Evolutionary conservation across 2,329 filamentous ascomycete species (phyloP), one percentile per base, ranked within the genome.

Genomic region (Scytalidium sp.): DNA sequence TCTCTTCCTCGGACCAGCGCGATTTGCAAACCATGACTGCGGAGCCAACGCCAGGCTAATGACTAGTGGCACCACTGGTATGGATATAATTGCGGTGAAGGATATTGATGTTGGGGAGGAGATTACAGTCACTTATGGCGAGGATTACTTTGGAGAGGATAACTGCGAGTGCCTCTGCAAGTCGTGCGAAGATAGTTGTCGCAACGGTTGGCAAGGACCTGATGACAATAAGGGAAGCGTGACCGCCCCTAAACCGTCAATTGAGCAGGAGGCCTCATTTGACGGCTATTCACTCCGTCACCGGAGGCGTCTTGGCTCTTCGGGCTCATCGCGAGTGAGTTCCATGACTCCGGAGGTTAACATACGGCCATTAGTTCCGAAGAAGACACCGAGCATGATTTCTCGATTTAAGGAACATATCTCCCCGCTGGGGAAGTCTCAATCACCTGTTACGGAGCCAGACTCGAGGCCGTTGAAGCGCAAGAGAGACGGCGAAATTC

Each of bases 21-120:
- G 94, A 45, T 97, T 99, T 67, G 91, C 94, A 21, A 99, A 99
- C 65, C 94, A 99, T 70, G 94, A 99, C 68, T 99, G 94, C 71
- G 81, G 88, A 58, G 90, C 94, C 25, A 99, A 97, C 72, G 92
- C 92, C 8, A 83, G 85, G 63, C 79, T 99, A 41, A 86, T 89
- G 59, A 97, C 90, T 29, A 87, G 84, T 29, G 90, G 91, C 42
- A 83, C 86, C 50, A 85, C 92, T 50, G 90, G 90, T 29, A 97
- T 99, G 73, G 88, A 95, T 63, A 92, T 99, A 50, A 83, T 96
- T 45, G 90, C 94, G 2, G 83, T 84, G 27, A 83, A 85, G 57
- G 80, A 92, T 51, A 97, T 99, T 53, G 81, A 87, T 10, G 75
- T 87, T 1, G 94, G 92, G 3, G 92, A 99, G 53, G 94, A 99